Base-by-base conservation (phyloP, 2,329 filamentous ascomycete species). In the Fusarium redolens region DNA sequence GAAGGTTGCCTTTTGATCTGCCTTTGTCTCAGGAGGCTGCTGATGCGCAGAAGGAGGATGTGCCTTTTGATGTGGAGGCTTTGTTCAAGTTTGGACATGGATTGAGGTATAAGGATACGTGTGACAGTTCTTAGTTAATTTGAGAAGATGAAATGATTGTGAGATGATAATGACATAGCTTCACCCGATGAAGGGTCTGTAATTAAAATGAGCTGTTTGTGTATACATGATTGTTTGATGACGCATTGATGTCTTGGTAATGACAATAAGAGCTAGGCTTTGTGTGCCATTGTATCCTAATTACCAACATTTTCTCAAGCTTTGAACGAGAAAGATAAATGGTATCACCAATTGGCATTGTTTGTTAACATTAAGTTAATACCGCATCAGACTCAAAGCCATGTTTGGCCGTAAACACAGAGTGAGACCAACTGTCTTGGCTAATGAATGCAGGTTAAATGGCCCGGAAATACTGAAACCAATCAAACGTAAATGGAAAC, bases 11-110 rank as follows among this genome's bases (percentile, higher is more conserved):
- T 0, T 77, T 86, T 73, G 85, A 87, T 73, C 60, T 88, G 38
- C 85, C 86, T 1, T 73, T 82, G 15, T 85, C 83, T 10, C 81
- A 82, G 69, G 80, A 77, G 48, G 85, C 85, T 3, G 85, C 86
- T 0, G 80, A 82, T 50, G 80, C 73, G 13, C 68, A 72, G 0
- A 68, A 56, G 18, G 76, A 78, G 38, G 80, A 81, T 50, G 71
- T 80, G 15, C 74, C 79, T 0, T 81, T 73, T 48, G 78, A 81
- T 41, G 78, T 77, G 1, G 63, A 74, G 31, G 61, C 80, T 3
- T 38, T 79, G 11, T 81, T 81, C 40, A 68, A 68, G 58, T 81
- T 80, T 64, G 80, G 80, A 1, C 75, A 80, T 31, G 80, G 79
- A 5, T 60, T 80, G 44, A 30, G 64, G 76, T 79, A 80, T 60